These are phyloP conservation scores for Colletotrichum sp. DNA, from an alignment of 2,329 filamentous ascomycete species.

Conservation along the genomic window DNA sequence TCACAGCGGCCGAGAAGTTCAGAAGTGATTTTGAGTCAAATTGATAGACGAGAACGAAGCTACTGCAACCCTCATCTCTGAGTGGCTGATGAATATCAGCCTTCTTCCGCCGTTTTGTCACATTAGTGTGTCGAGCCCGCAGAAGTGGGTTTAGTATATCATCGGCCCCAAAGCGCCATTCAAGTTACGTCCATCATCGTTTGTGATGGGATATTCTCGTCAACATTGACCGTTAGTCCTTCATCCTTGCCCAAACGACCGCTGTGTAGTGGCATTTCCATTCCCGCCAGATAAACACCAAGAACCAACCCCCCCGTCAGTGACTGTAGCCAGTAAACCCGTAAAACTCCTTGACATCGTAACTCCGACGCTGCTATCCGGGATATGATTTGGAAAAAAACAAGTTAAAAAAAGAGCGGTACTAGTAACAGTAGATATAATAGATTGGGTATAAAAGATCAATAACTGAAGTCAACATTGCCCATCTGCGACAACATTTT, in stretches of 20 bases:
- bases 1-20: background rate
- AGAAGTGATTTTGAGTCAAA: slow-evolving; percentile 3
- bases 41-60: slow-evolving; percentile 9
- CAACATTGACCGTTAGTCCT: slow-evolving; percentile 16
- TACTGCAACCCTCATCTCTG: background rate
- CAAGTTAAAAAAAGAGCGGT: slow-evolving; percentile 12
- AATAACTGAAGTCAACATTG: slow-evolving; percentile 69
- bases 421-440: slow-evolving; percentile 21
- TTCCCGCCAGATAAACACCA: slow-evolving; percentile 5
- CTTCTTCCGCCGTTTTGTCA: background rate
- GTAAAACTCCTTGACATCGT: slow-evolving; percentile 33
- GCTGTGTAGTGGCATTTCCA: slow-evolving; percentile 6
- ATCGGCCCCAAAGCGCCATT: background rate
- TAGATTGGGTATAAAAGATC: slow-evolving; percentile 30
- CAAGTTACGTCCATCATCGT: background rate
- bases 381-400: slow-evolving; percentile 22
- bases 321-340: slow-evolving; percentile 5
- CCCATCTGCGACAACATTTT: slow-evolving; percentile 57
- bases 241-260: slow-evolving; percentile 5
- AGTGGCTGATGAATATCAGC: background rate
- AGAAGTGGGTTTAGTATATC: slow-evolving; percentile 5
- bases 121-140: background rate
- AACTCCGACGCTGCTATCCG: slow-evolving; percentile 39
- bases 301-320: slow-evolving; percentile 16
- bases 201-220: slow-evolving; percentile 11